A percentile compares a stretch with the other conserved stretches of the same genome.
Conservation (phyloP, 1,139 yeast genomes). For the Diutina sp. region DNA sequence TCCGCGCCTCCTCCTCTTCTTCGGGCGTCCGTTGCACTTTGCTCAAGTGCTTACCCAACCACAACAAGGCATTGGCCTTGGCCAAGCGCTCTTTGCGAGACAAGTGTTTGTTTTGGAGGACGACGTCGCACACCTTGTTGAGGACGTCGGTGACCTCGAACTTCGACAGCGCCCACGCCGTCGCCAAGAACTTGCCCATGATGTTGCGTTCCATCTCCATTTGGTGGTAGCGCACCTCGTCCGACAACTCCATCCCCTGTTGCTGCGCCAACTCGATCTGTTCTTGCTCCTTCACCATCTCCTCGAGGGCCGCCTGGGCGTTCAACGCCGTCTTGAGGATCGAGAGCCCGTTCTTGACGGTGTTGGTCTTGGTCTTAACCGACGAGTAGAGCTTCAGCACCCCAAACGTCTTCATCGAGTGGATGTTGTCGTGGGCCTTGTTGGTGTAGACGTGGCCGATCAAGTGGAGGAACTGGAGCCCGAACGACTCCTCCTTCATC, state of each 20-base stretch:
- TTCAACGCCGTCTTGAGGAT: constrained; percentile 30
- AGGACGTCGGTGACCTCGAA: constrained; percentile 60
- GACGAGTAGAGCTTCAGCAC: constrained; percentile 40
- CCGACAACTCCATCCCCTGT: constrained; percentile 18
- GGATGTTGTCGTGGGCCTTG: constrained; percentile 35
- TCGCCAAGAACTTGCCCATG: constrained; percentile 63
- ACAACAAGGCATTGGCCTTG: constrained; percentile 49
- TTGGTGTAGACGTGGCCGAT: constrained; percentile 51
- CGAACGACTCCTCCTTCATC: constrained; percentile 35
- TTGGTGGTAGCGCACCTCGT: constrained; percentile 24
- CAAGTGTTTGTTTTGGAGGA: constrained; percentile 44
- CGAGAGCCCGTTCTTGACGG: constrained; percentile 25
- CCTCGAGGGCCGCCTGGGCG: constrained; percentile 27
- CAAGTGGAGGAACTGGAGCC: constrained; percentile 32
- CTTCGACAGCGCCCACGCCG: constrained; percentile 72
- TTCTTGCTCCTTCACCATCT: constrained; percentile 34
- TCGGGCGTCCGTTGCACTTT: constrained; percentile 48
- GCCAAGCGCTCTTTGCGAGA: constrained; percentile 35
- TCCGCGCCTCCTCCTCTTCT: constrained; percentile 64
- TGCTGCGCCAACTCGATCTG: constrained; percentile 10
- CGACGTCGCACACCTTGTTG: constrained; percentile 49
- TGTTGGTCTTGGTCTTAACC: constrained; percentile 26
- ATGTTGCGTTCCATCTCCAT: constrained; percentile 53
- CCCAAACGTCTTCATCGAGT: constrained; percentile 29
- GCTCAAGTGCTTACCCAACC: constrained; percentile 44